Base-by-base conservation (phyloP, 2,329 filamentous ascomycete genomes). In the Aspergillus eucalypticola region DNA sequence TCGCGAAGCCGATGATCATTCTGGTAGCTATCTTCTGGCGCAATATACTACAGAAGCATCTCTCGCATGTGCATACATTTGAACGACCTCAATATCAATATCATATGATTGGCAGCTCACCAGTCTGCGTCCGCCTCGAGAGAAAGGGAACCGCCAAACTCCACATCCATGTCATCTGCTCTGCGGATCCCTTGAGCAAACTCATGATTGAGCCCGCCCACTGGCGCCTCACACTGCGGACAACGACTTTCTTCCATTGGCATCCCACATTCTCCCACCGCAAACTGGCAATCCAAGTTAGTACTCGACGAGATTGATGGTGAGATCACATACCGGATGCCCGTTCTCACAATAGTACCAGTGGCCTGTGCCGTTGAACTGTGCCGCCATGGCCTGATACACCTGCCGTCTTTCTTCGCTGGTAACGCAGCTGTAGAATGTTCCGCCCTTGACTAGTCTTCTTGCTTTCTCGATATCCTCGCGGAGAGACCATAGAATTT, bases 261-360 rank as follows among this genome's bases (percentile, higher is more conserved):
- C 67, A 71, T 69, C 21, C 71, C 71, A 19, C 71, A 73, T 27
- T 73, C 71, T 8, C 71, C 70, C 38, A 72, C 62, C 1, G 71
- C 64, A 56, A 73, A 73, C 60, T 69, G 44, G 19, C 32, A 35
- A 35, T 54, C 7, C 25, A 7, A 3, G 6, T 53, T 35, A 60
- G 17, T 15, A 42, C 4, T 27, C 15, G 3, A 51, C 7, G 6
- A 11, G n/a, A 23, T 17, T 1, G 6, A 46, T 19, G 11, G n/a
- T 7, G 27, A 11, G 2, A 1, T 25, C 58, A 35, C 32, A 50
- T 63, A 63, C 61, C 6, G 58, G 61, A 48, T 63, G 61, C 11
- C 50, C 49, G 10, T 61, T 63, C 23, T 19, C 21, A 39, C 64
- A 60, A 38, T 64, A 56, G 27, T 63, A 60, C 62, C 62, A 57